A percentile compares a stretch with the other conserved stretches of the same genome.
phyloP scores from a whole-genome alignment of 1,139 yeast species.

The Lodderomyces theae region DNA sequence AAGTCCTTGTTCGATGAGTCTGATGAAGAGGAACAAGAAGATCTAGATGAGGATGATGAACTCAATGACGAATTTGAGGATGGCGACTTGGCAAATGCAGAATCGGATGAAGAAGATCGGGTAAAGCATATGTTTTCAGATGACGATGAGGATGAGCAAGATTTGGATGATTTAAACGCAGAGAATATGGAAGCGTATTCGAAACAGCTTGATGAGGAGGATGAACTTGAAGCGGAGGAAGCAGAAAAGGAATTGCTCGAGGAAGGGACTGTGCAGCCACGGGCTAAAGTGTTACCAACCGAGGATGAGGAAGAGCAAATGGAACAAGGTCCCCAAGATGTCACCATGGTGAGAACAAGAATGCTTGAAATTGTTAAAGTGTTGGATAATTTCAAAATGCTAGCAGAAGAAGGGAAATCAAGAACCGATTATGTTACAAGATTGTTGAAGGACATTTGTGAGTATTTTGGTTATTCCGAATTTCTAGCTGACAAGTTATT shows the following conservation, averaged over 20 bases:
- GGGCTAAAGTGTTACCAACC: slow-evolving; percentile 67
- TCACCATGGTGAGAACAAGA: slow-evolving; percentile 83
- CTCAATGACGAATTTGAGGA: slow-evolving; percentile 26
- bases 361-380: slow-evolving; percentile 95
- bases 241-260: slow-evolving; percentile 73
- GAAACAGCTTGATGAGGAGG: slow-evolving; percentile 66
- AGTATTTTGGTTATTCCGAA: slow-evolving; percentile 95
- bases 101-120: slow-evolving; percentile 55
- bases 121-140: slow-evolving; percentile 85
- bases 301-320: slow-evolving; percentile 51
- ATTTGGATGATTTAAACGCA: slow-evolving; percentile 75
- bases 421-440: slow-evolving; percentile 79
- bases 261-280: slow-evolving; percentile 60
- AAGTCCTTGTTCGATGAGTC: slow-evolving; percentile 77
- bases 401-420: slow-evolving; percentile 84
- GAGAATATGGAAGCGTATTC: slow-evolving; percentile 86
- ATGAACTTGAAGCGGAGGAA: slow-evolving; percentile 69
- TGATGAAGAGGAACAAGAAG: slow-evolving; percentile 37
- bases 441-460: slow-evolving; percentile 79
- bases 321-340: slow-evolving; percentile 58
- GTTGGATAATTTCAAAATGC: slow-evolving; percentile 82
- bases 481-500: slow-evolving; percentile 91
- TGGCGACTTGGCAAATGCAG: slow-evolving; percentile 43
- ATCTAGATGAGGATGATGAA: slow-evolving; percentile 22
- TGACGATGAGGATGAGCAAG: slow-evolving; percentile 69